Conservation (phyloP, 768 basidiomycete genomes). For the Xerocomellus intermedius region DNA sequence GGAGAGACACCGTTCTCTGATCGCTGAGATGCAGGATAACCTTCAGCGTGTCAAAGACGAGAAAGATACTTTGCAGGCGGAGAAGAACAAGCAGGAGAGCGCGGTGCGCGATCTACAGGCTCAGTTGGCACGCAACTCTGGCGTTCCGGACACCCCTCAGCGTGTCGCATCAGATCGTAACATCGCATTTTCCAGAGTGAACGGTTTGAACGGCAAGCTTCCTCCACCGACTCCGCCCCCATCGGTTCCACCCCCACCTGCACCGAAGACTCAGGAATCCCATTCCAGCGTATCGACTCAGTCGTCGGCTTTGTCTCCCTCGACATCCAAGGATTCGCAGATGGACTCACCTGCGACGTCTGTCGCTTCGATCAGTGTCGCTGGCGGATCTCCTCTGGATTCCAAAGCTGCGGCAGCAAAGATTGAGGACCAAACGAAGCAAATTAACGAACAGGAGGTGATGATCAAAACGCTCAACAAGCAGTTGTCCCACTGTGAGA, state of each 20-base stretch:
- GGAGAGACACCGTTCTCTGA: slow-evolving; percentile 70
- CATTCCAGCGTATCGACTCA: slow-evolving; percentile 61
- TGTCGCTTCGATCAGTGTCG: slow-evolving; percentile 43
- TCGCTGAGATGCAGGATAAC: slow-evolving; percentile 76
- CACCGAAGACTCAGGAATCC: slow-evolving; percentile 55
- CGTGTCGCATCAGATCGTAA: slow-evolving; percentile 53
- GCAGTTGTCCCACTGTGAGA: slow-evolving; percentile 90
- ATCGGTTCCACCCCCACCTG: slow-evolving; percentile 81
- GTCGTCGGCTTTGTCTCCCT: slow-evolving; percentile 52
- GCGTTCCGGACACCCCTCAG: slow-evolving; percentile 41
- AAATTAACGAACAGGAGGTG: slow-evolving; percentile 78
- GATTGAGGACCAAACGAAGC: slow-evolving; percentile 73
- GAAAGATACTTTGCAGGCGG: slow-evolving; percentile 71
- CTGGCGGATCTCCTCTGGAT: slow-evolving; percentile 43
- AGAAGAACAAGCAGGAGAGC: slow-evolving; percentile 66
- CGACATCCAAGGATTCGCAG: slow-evolving; percentile 69
- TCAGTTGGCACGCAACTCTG: slow-evolving; percentile 58
- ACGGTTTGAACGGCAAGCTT: slow-evolving; percentile 68
- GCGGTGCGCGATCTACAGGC: slow-evolving; percentile 78
- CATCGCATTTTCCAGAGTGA: slow-evolving; percentile 53
- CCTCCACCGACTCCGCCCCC: slow-evolving; percentile 84
- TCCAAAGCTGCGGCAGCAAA: slow-evolving; percentile 49
- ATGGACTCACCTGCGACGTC: slow-evolving; percentile 69
- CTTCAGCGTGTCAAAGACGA: slow-evolving; percentile 80
- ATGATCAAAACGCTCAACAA: slow-evolving; percentile 96